Evolutionary conservation across 2,329 filamentous ascomycete species (phyloP).

Genomic region (Mycocentrospora acerina): DNA sequence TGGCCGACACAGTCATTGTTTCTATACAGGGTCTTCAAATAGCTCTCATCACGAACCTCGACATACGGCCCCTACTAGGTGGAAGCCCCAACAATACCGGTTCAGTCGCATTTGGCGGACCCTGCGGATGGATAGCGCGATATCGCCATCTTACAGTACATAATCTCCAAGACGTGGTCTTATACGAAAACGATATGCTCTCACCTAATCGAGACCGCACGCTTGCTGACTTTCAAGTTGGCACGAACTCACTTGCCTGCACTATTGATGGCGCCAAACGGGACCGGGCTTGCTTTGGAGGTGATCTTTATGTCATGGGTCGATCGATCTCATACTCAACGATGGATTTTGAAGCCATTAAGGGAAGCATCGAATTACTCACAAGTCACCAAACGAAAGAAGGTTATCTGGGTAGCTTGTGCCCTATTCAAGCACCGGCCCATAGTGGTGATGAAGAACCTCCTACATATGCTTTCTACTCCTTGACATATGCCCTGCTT

Average conservation of each 20-base stretch:
- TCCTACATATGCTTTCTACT: slow-evolving; percentile 8
- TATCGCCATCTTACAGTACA: slow-evolving; percentile 7
- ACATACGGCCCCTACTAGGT: slow-evolving; percentile 7
- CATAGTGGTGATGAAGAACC: slow-evolving; percentile 5
- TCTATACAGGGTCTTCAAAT: slow-evolving; percentile 2
- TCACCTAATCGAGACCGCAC: slow-evolving; percentile 1
- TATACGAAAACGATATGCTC: slow-evolving; percentile 6
- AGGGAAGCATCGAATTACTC: slow-evolving; percentile 6
- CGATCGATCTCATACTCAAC: slow-evolving; percentile 8
- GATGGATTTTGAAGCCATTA: slow-evolving; percentile 6
- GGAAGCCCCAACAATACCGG: slow-evolving; percentile 8
- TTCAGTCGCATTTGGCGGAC: slow-evolving; percentile 10
- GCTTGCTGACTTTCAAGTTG: slow-evolving; percentile 9
- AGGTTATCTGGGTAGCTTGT: slow-evolving; percentile 7
- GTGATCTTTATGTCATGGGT: slow-evolving; percentile 9
- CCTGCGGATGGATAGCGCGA: slow-evolving; percentile 4
- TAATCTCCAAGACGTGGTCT: not conserved
- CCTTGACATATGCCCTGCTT: slow-evolving; percentile 7
- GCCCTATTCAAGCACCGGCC: slow-evolving; percentile 8
- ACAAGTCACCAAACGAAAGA: slow-evolving; percentile 9
- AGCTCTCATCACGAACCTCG: not conserved
- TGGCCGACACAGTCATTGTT: slow-evolving; percentile 1
- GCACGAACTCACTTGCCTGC: slow-evolving; percentile 7
- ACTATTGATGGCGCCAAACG: slow-evolving; percentile 10
- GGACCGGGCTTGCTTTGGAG: slow-evolving; percentile 10